Percentiles rank a stretch among this genome's conserved stretches.
phyloP scores from a whole-genome alignment of 805 yeast genomes.

The Komagataella pastoris region DNA sequence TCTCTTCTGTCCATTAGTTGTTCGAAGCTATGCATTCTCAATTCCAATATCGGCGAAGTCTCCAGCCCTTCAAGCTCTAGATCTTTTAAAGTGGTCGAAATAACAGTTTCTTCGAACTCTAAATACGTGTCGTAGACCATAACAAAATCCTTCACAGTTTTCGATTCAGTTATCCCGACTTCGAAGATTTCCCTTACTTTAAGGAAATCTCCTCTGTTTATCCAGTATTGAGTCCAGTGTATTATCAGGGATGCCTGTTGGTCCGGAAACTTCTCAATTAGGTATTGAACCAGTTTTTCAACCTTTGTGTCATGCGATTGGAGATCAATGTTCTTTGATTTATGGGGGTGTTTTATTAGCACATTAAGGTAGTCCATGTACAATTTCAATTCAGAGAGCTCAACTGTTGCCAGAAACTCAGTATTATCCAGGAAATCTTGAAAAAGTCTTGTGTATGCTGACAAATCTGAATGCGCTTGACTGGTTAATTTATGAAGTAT shows the following conservation, averaged over 20 bases:
- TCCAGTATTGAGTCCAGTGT: conserved; percentile 33
- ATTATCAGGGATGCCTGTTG: conserved; percentile 38
- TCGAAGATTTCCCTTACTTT: conserved; percentile 31
- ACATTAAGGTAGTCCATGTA: conserved; percentile 34
- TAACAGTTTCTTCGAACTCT: conserved; percentile 41
- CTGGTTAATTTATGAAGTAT: conserved; percentile 8
- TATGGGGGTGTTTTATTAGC: conserved; percentile 12
- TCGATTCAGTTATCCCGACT: conserved; percentile 29
- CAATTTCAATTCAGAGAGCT: conserved; percentile 32
- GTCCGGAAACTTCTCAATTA: conserved; percentile 38
- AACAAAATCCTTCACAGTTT: conserved; percentile 49
- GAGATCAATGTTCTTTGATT: conserved; percentile 3
- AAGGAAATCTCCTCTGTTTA: conserved; percentile 20
- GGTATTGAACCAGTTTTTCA: conserved; percentile 20
- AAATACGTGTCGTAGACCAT: conserved; percentile 47
- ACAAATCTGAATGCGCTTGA: conserved; percentile 4
- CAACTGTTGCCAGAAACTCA: conserved; percentile 18
- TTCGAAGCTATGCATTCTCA: conserved; percentile 36
- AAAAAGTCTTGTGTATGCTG: conserved; percentile 12
- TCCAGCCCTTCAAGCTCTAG: conserved; percentile 12
- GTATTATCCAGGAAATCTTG: conserved; percentile 19
- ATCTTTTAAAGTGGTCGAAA: conserved; percentile 19
- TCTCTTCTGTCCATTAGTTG: conserved; percentile 41
- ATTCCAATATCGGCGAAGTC: conserved; percentile 16
- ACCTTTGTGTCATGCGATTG: conserved; percentile 9